These are phyloP conservation scores for Polychaeton citri DNA, from an alignment of 2,329 filamentous ascomycete species.

Conservation along the genomic window DNA sequence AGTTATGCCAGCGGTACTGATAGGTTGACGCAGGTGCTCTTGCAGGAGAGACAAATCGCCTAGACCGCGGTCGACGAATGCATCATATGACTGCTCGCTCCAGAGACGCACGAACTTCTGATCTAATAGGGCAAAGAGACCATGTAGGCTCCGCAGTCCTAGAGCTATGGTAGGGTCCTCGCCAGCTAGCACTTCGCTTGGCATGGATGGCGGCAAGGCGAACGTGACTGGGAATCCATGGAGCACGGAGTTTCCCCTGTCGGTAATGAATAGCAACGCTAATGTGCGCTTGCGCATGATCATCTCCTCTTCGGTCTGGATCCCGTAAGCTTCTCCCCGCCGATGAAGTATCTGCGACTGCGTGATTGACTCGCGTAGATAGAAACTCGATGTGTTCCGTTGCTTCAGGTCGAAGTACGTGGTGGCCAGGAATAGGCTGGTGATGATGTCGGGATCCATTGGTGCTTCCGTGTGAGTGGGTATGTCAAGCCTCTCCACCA, in stretches of 20 bases:
- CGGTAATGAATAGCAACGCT: constrained; percentile 9
- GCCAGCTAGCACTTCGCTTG: constrained; percentile 1
- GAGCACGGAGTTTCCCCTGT: constrained; percentile 6
- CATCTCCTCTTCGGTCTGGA: constrained; percentile 1
- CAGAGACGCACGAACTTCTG: constrained; percentile 6
- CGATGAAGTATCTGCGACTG: constrained; percentile 3
- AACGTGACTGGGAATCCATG: constrained; percentile 9
- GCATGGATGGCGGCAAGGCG: constrained; percentile 2
- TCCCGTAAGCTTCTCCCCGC: background rate
- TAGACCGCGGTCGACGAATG: constrained; percentile 1
- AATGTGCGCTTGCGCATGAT: constrained; percentile 4
- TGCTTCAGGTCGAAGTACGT: constrained; percentile 9
- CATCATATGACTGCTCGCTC: constrained; percentile 3
- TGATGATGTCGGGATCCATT: constrained; percentile 4
- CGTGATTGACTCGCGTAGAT: constrained; percentile 9
- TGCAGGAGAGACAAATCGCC: constrained; percentile 4
- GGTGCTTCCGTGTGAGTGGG: constrained; percentile 3
- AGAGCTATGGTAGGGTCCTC: constrained; percentile 5
- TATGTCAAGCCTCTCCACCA: constrained; percentile 3
- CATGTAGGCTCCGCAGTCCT: constrained; percentile 5
- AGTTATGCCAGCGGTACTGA: constrained; percentile 3
- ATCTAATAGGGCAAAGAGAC: constrained; percentile 8
- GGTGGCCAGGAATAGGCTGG: constrained; percentile 7
- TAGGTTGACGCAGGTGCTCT: constrained; percentile 3
- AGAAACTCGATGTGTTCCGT: constrained; percentile 8